Conservation (phyloP, 2,329 filamentous ascomycete genomes). For the Mycocentrospora acerina region DNA sequence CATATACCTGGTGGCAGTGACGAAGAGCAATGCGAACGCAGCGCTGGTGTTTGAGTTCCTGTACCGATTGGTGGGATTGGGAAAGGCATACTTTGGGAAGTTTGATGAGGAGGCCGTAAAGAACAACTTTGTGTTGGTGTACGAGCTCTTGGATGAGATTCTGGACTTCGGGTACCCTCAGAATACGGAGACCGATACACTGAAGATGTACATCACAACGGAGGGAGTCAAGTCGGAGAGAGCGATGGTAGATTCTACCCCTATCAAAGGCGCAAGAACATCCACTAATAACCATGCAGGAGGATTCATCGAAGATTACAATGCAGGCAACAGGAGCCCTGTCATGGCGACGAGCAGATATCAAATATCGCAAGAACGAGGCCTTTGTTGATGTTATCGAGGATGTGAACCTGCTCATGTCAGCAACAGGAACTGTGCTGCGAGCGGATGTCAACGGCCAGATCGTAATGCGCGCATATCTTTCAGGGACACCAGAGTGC, state of each 20-base stretch:
- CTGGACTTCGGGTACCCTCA: conserved; percentile 99
- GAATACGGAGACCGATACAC: conserved; percentile 96
- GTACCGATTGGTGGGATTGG: conserved; percentile 85
- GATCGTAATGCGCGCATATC: conserved; percentile 97
- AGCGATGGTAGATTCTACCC: conserved; percentile 52
- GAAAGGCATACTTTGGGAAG: conserved; percentile 96
- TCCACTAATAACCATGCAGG: conserved; percentile 42
- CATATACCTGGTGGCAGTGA: conserved; percentile 95
- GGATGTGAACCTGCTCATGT: conserved; percentile 98
- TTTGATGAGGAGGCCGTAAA: conserved; percentile 99
- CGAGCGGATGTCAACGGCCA: conserved; percentile 96
- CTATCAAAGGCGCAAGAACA: not conserved
- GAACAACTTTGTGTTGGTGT: conserved; percentile 99
- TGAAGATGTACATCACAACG: conserved; percentile 99
- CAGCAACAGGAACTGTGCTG: conserved; percentile 91
- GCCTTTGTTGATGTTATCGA: conserved; percentile 99
- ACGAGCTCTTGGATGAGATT: conserved; percentile 96
- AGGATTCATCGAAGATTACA: conserved; percentile 96
- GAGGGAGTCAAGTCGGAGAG: conserved; percentile 94
- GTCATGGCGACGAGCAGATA: conserved; percentile 95
- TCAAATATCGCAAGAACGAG: conserved; percentile 99
- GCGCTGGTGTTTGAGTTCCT: conserved; percentile 98
- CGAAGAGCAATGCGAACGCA: conserved; percentile 98
- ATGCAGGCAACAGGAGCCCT: conserved; percentile 98
- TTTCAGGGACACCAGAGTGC: conserved; percentile 95